Evolutionary conservation across 2,329 filamentous ascomycete species (phyloP).

Genomic region (Raffaelea ambrosiae): DNA sequence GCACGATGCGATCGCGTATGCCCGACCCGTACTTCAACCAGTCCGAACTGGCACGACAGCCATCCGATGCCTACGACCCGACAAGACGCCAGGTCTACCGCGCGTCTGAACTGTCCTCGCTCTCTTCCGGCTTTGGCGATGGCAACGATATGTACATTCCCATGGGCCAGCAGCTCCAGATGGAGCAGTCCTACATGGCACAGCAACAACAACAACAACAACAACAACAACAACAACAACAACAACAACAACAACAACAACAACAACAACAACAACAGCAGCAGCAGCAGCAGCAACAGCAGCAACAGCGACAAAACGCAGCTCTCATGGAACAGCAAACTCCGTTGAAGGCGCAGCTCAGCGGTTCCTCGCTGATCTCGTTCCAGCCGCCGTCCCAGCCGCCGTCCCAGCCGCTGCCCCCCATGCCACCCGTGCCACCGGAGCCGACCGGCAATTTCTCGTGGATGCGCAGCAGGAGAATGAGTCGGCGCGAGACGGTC

Average conservation of each 20-base stretch:
- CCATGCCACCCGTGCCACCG: no score
- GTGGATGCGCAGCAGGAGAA: not conserved
- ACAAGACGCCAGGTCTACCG: slow-evolving; percentile 27
- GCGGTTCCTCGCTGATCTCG: no score
- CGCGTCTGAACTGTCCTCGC: slow-evolving; percentile 45
- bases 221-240: not conserved
- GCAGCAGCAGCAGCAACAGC: not conserved
- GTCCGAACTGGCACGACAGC: slow-evolving; percentile 26
- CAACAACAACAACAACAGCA: not conserved
- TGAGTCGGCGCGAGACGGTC: slow-evolving; percentile 36
- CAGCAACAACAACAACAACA: not conserved
- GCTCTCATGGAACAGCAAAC: not conserved
- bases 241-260: slow-evolving; percentile 5
- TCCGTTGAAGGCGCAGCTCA: not conserved
- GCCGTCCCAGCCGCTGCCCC: not conserved
- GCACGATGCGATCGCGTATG: slow-evolving; percentile 25
- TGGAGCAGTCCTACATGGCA: not conserved
- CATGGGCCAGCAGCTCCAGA: not conserved
- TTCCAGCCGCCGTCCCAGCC: no score
- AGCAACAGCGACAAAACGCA: slow-evolving; percentile 4
- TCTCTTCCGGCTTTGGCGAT: slow-evolving; percentile 58
- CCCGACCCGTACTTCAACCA: slow-evolving; percentile 30
- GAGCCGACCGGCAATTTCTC: no score
- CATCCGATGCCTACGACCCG: slow-evolving; percentile 26
- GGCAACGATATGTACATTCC: slow-evolving; percentile 34